Base-by-base conservation (phyloP, 1,139 yeast species). In the Yamadazyma diddensiae region DNA sequence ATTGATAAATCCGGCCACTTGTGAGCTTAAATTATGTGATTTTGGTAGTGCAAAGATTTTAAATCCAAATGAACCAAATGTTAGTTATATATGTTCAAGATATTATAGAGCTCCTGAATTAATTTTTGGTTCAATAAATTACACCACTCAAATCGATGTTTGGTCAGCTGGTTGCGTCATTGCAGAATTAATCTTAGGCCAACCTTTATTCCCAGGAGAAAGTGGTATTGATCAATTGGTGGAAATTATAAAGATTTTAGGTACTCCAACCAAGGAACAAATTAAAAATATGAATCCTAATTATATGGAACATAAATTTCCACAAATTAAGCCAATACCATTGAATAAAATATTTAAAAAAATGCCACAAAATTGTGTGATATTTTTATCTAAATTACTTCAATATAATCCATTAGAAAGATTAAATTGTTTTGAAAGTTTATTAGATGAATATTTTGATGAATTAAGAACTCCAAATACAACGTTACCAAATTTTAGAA, bases 161-260 rank as follows among this genome's bases (percentile, higher is more conserved):
- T 92, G 98, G 98, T 86, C 96, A 13, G 90, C 95, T 9, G 97
- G 96, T 14, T 92, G 98, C 65, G 98, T 92, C 23, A 88, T 92
- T 87, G 97, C 97, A 4, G 98, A 92, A 62, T 68, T 92, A 51
- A 78, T 90, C 47, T 73, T 92, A 37, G 97, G 98, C 7, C 97
- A 88, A 57, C 98, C 98, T 5, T 69, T 92, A 43, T 92, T 92
- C 64, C 98, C 98, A 7, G 98, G 98, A 32, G 97, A 92, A 58
- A 82, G 92, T 38, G 97, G 98, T 30, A 90, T 92, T 42, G 98
- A 92, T 60, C 98, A 92, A 60, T 73, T 92, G 52, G 98, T 92
- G 16, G 98, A 92, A 59, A 92, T 92, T 50, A 92, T 92, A 57
- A 92, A 92, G 59, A 87, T 92, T 19, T 70, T 92, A 53, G 98